Conservation (phyloP, 495 filamentous ascomycete species). For the Tuber microsphaerosporum region DNA sequence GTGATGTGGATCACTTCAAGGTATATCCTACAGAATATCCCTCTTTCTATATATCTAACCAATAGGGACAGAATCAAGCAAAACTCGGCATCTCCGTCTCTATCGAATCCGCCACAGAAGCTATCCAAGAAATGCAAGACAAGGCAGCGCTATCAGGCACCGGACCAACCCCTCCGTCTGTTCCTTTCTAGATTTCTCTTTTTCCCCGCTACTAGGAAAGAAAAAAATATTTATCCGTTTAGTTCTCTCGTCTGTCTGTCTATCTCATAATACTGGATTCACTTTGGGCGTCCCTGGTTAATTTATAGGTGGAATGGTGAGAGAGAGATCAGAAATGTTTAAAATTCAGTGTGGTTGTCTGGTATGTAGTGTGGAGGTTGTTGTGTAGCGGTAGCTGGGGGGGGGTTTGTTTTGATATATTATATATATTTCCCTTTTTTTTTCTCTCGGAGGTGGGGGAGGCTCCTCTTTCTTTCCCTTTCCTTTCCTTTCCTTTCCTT, state of each 20-base stretch:
- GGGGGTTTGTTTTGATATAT: not conserved
- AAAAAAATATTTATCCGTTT: not conserved
- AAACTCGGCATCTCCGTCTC: constrained; percentile 92
- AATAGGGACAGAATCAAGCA: constrained; percentile 65
- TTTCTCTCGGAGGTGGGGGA: not conserved
- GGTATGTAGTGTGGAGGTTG: not conserved
- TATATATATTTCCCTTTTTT: not conserved
- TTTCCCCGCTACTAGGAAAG: not conserved
- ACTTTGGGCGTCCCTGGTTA: constrained; percentile 1
- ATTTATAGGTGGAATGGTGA: constrained; percentile 2
- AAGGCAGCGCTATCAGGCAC: constrained; percentile 49
- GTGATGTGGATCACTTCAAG: constrained; percentile 93
- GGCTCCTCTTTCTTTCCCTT: too few species aligned
- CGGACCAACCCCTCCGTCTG: constrained; percentile 44
- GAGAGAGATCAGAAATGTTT: not conserved
- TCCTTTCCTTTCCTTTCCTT: not conserved
- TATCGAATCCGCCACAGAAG: constrained; percentile 81
- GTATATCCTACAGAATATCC: constrained; percentile 49
- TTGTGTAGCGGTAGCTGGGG: not conserved
- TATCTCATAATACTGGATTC: not conserved
- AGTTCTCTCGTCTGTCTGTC: not conserved
- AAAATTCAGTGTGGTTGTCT: not conserved
- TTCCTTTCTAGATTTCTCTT: constrained; percentile 48
- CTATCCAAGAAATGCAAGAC: constrained; percentile 88
- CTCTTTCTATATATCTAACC: constrained; percentile 25